A percentile compares a stretch with the other conserved stretches of the same genome.
Evolutionary conservation across 2,329 filamentous ascomycete genomes (phyloP).

Genomic region (Penicillium sp.): DNA sequence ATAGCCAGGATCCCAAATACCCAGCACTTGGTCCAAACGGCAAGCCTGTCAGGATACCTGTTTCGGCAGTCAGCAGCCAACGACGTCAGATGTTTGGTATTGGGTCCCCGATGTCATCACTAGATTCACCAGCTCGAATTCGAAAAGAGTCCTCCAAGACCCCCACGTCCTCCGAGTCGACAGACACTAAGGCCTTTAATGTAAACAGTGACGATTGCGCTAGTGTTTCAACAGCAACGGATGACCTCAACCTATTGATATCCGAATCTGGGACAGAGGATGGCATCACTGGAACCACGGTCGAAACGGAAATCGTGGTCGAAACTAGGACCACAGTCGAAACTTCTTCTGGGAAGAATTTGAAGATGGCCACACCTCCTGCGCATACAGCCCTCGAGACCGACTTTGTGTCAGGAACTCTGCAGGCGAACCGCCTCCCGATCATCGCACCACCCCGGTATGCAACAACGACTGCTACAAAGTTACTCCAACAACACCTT

Average conservation of each 20-base stretch:
- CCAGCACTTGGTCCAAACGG: conserved; percentile 43
- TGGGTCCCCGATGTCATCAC: conserved; percentile 14
- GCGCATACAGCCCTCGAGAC: conserved; percentile 23
- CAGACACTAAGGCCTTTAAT: neutral
- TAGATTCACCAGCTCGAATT: too few relatives aligned
- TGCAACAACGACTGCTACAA: conserved; percentile 62
- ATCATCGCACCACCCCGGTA: conserved; percentile 66
- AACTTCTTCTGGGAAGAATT: neutral
- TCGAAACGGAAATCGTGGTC: too few relatives aligned
- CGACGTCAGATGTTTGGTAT: neutral
- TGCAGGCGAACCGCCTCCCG: conserved; percentile 63
- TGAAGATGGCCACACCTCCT: neutral
- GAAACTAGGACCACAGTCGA: neutral
- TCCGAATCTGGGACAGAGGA: conserved; percentile 22
- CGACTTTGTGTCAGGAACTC: conserved; percentile 66
- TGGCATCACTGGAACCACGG: neutral
- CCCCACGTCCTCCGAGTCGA: neutral
- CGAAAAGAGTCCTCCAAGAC: neutral
- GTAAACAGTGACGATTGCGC: conserved; percentile 31
- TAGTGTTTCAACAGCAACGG: conserved; percentile 52
- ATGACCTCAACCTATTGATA: conserved; percentile 48
- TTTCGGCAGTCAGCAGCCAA: conserved; percentile 48
- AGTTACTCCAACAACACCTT: conserved; percentile 65
- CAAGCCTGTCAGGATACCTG: conserved; percentile 51
- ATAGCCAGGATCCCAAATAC: conserved; percentile 38